These are phyloP conservation scores for Salmacisia buchloeana DNA, from an alignment of 1,284 basidiomycete species.

Conservation along the genomic window DNA sequence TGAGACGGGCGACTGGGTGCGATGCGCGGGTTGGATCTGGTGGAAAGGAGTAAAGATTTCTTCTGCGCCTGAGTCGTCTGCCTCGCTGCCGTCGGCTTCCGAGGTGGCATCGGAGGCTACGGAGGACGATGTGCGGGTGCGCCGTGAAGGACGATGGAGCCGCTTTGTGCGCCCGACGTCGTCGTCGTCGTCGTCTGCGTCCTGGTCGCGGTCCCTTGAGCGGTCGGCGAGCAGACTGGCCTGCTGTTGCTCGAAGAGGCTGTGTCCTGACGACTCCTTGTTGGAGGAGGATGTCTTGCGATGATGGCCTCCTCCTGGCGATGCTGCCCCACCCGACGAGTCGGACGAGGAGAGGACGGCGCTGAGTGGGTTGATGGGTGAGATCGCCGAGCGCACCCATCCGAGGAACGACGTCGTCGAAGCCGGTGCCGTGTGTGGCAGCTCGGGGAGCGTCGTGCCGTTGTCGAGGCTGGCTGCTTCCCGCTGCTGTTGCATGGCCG, in stretches of 20 bases:
- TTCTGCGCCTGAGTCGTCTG: neutral
- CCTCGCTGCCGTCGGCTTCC: neutral
- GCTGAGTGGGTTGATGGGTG: neutral
- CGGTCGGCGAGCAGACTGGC: neutral
- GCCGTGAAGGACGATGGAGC: neutral
- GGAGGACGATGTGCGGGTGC: neutral
- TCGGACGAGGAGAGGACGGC: neutral
- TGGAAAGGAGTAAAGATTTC: constrained; percentile 6
- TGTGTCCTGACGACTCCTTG: neutral
- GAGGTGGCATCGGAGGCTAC: neutral
- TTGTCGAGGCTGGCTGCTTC: neutral
- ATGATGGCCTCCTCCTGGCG: neutral
- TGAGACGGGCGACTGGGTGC: neutral
- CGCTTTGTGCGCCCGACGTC: neutral
- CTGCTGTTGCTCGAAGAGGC: neutral
- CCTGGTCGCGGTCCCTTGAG: neutral
- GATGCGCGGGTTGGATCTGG: neutral
- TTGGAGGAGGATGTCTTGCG: neutral
- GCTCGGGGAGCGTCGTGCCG: too few relatives aligned
- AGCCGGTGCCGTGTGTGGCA: neutral
- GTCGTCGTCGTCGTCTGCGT: neutral
- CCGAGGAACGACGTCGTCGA: neutral
- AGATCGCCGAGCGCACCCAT: neutral
- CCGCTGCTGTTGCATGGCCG: neutral
- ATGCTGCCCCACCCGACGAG: neutral